These are phyloP conservation scores for Pestalotiopsis sp. DNA, from an alignment of 2,329 filamentous ascomycete species.

Conservation along the genomic window DNA sequence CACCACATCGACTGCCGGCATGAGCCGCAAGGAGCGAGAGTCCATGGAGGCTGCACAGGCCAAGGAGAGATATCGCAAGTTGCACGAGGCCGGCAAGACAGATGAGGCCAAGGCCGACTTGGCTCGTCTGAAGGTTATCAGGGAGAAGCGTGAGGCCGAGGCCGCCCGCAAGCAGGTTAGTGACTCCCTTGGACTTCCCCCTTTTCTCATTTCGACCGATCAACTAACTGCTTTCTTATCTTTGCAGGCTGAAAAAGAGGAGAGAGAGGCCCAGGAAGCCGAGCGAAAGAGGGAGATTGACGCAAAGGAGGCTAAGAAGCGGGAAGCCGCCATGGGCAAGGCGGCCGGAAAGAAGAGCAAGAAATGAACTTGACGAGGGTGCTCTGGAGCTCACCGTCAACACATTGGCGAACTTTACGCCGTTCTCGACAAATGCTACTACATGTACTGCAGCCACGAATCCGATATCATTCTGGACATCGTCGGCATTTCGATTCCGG, in stretches of 20 bases:
- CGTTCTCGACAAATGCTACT: neutral
- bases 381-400: neutral
- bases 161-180: conserved; percentile 79
- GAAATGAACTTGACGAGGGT: conserved; percentile 33
- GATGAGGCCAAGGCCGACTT: conserved; percentile 92
- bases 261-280: conserved; percentile 55
- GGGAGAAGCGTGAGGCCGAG: conserved; percentile 84
- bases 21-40: conserved; percentile 64
- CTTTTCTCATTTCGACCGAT: conserved; percentile 17
- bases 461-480: neutral
- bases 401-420: neutral
- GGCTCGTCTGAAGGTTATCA: conserved; percentile 79
- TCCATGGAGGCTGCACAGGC: conserved; percentile 85
- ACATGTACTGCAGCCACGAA: neutral
- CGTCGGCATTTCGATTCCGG: neutral
- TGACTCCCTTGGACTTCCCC: conserved; percentile 18
- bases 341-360: conserved; percentile 43
- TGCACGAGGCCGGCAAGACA: conserved; percentile 94
- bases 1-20: conserved; percentile 34
- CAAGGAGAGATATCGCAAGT: conserved; percentile 86
- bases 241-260: conserved; percentile 59
- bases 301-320: conserved; percentile 58
- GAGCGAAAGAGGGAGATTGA: conserved; percentile 54
- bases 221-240: conserved; percentile 28
- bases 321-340: conserved; percentile 53